Percentiles rank a stretch among this genome's conserved stretches.
These are phyloP conservation scores for Peltaster fructicola DNA, from an alignment of 2,329 filamentous ascomycete species.

Conservation along the genomic window DNA sequence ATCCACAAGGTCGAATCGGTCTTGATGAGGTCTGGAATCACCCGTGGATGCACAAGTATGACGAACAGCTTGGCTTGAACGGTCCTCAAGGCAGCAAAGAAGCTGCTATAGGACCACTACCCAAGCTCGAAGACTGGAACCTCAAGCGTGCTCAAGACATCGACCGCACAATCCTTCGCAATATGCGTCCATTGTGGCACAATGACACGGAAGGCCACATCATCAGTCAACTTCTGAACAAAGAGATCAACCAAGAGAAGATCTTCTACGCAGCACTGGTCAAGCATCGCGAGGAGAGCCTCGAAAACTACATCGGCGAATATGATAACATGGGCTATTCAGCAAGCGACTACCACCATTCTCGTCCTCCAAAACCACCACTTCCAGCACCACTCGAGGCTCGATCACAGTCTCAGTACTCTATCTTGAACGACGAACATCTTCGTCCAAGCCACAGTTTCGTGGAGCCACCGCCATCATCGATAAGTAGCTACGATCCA, in stretches of 20 bases:
- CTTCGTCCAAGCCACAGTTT: slow-evolving; percentile 30
- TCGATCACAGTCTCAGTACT: slow-evolving; percentile 37
- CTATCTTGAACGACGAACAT: slow-evolving; percentile 37
- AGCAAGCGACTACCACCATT: slow-evolving; percentile 78
- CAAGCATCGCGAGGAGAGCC: slow-evolving; percentile 64
- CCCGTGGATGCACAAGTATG: slow-evolving; percentile 70
- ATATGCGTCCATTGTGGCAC: slow-evolving; percentile 84
- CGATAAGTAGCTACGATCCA: slow-evolving; percentile 59
- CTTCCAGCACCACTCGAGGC: slow-evolving; percentile 20
- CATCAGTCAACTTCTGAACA: slow-evolving; percentile 43
- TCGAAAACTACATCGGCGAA: slow-evolving; percentile 68
- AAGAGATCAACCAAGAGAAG: slow-evolving; percentile 63
- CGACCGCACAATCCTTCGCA: slow-evolving; percentile 64
- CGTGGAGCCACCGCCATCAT: slow-evolving; percentile 32
- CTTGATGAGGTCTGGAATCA: slow-evolving; percentile 75
- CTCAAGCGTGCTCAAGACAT: slow-evolving; percentile 48
- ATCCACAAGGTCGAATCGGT: slow-evolving; percentile 61
- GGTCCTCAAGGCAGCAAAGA: slow-evolving; percentile 35
- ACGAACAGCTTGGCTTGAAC: slow-evolving; percentile 48
- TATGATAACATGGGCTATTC: slow-evolving; percentile 56
- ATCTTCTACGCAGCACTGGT: slow-evolving; percentile 76
- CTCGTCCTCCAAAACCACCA: slow-evolving; percentile 25
- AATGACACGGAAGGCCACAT: slow-evolving; percentile 58
- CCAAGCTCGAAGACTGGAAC: slow-evolving; percentile 44
- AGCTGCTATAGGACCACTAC: slow-evolving; percentile 32